A percentile compares a stretch with the other conserved stretches of the same genome.
phyloP scores from a whole-genome alignment of 352 stramenopile species.

The Globisporangium solare region DNA sequence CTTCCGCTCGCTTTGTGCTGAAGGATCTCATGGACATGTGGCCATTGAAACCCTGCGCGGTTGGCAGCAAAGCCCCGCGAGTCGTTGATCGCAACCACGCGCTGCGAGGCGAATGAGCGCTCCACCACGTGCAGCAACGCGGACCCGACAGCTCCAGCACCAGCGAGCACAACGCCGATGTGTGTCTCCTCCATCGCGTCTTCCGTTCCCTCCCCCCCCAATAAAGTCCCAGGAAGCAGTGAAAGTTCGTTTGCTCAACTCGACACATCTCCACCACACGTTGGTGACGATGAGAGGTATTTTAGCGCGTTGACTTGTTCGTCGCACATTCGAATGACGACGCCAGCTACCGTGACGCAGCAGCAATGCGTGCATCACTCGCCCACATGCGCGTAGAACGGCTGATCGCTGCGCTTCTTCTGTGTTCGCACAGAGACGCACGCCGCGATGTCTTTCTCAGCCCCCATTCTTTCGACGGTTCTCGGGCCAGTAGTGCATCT shows the following conservation, averaged over 20 bases:
- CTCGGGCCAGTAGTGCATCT: neutral
- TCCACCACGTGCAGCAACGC: conserved; percentile 19
- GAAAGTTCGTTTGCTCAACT: too few relatives aligned
- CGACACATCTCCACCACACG: conserved; percentile 5
- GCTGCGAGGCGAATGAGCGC: conserved; percentile 8
- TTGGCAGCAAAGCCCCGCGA: conserved; percentile 17
- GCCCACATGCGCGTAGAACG: neutral
- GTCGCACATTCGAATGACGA: neutral
- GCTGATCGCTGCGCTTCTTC: neutral
- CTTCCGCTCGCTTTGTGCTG: conserved; percentile 3
- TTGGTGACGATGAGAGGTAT: too few relatives aligned
- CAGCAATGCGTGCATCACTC: neutral
- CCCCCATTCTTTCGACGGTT: neutral
- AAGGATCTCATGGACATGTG: neutral
- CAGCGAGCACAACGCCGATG: conserved; percentile 24
- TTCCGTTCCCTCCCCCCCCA: too few relatives aligned
- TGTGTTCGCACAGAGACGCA: neutral
- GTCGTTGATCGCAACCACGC: conserved; percentile 27
- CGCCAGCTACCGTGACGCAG: neutral
- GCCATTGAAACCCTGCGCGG: neutral
- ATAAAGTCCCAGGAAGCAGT: too few relatives aligned
- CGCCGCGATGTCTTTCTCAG: neutral
- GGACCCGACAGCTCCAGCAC: conserved; percentile 21
- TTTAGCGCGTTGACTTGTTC: neutral
- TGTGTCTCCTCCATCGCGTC: neutral